phyloP scores from a whole-genome alignment of 306 rosid species.

The Senna siamea region DNA sequence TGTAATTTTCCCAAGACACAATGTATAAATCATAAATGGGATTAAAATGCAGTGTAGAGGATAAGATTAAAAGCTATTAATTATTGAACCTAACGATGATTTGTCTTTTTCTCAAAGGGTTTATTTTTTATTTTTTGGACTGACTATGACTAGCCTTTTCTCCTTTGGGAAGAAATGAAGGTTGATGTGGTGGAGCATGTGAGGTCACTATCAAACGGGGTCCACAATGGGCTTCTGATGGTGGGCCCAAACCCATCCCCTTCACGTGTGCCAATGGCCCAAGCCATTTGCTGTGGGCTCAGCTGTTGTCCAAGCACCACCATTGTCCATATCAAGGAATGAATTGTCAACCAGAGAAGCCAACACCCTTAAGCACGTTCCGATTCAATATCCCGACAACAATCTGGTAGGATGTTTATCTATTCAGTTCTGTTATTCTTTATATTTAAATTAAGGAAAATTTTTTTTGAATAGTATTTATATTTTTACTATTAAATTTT shows the following conservation, averaged over 20 bases:
- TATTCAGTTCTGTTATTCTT: no score
- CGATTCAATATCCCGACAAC: background rate
- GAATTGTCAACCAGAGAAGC: constrained; percentile 12
- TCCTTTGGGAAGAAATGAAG: constrained; percentile 10
- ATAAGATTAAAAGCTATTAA: background rate
- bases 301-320: constrained; percentile 28
- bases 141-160: background rate
- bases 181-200: constrained; percentile 42
- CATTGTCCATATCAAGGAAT: constrained; percentile 14
- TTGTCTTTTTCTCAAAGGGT: background rate
- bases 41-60: no score
- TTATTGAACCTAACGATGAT: background rate
- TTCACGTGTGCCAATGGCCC: constrained; percentile 56
- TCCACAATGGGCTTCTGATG: background rate
- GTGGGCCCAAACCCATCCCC: constrained; percentile 47
- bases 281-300: constrained; percentile 53
- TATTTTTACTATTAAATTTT: no score
- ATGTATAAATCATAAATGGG: background rate
- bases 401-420: background rate
- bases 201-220: constrained; percentile 48
- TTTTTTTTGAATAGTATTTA: no score
- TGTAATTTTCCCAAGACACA: no score
- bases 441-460: no score
- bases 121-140: no score
- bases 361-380: background rate